Evolutionary conservation across 352 stramenopile species (phyloP), one percentile per base, ranked within the genome.

Genomic region (Phytophthora syringae): DNA sequence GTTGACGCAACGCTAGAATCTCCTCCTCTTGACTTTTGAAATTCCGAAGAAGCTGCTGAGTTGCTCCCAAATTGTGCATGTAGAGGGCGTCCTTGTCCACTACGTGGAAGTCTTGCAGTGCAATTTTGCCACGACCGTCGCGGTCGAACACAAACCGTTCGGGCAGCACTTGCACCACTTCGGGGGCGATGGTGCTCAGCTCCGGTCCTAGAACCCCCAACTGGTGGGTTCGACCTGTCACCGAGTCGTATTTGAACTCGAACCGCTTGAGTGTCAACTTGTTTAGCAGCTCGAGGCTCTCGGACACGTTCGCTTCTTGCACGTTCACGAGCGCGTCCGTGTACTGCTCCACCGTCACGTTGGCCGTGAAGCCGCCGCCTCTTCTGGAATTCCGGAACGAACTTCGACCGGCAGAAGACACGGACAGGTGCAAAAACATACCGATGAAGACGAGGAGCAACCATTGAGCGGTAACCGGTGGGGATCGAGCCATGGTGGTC

Each of bases 31-130:
- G 60, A 20, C 52, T 53, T 5, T 56, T 42, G 7, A 86, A 58
- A 20, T 82, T 63, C n/a, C 51, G 40, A 27, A 89, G 75, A 2
- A 98, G 69, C 53, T 94, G 84, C 66, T 98, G 89, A 0, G 89
- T 95, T 16, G 92, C 94, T 2, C 77, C 92, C 11, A 98, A 68
- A 52, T 88, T 95, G 79, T 97, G 89, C 90, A 97, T 97, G 63
- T 98, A 98, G 5, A 98, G 69, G 20, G 85, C 77, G 47, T 93
- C 81, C 42, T 95, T 96, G 71, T 98, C 92, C 7, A 98, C 80
- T 2, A 92, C 79, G 27, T 93, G 84, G 60, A 97, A 84, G 61
- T 97, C 87, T 40, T 88, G 79, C 24, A 97, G 50, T 11, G 80
- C 65, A 3, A 97, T 68, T 27, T 82, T 88, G 21, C 83, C 63